These are phyloP conservation scores for Anthostomella pinea DNA, from an alignment of 2,329 filamentous ascomycete species.

Conservation along the genomic window DNA sequence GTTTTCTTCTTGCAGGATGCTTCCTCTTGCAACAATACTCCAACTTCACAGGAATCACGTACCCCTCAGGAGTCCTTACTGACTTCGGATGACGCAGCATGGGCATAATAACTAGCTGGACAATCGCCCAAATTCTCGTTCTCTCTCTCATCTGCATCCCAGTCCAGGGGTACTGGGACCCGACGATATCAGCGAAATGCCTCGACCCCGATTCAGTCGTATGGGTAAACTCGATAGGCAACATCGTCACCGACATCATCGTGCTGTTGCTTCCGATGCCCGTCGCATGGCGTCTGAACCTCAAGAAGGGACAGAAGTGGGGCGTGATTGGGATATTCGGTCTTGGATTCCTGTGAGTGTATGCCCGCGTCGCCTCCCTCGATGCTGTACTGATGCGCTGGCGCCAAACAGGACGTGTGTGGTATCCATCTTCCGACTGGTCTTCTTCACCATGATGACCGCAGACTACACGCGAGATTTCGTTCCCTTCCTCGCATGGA, in stretches of 20 bases:
- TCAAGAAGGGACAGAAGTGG: constrained; percentile 19
- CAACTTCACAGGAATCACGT: too few relatives aligned
- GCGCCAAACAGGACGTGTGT: constrained; percentile 15
- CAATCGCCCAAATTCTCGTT: constrained; percentile 18
- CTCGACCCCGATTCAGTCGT: constrained; percentile 12
- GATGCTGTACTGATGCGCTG: background rate
- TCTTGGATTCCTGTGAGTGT: constrained; percentile 22
- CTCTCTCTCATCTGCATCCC: constrained; percentile 19
- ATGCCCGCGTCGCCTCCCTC: background rate
- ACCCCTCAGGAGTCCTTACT: too few relatives aligned
- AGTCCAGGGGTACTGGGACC: constrained; percentile 14
- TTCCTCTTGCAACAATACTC: too few relatives aligned
- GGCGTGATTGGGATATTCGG: constrained; percentile 19
- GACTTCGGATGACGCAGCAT: too few relatives aligned
- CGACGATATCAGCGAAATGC: constrained; percentile 4
- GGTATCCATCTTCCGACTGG: constrained; percentile 21
- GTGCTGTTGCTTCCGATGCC: constrained; percentile 22
- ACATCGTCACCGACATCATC: constrained; percentile 22
- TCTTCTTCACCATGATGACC: constrained; percentile 14
- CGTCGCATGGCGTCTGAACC: constrained; percentile 19
- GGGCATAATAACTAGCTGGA: constrained; percentile 17
- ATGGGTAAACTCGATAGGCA: constrained; percentile 21
- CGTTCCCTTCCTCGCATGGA: constrained; percentile 15
- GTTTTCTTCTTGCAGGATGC: too few relatives aligned
- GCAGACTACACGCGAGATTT: constrained; percentile 16